phyloP scores from a whole-genome alignment of 1,284 basidiomycete genomes.

The Trametes sp. region DNA sequence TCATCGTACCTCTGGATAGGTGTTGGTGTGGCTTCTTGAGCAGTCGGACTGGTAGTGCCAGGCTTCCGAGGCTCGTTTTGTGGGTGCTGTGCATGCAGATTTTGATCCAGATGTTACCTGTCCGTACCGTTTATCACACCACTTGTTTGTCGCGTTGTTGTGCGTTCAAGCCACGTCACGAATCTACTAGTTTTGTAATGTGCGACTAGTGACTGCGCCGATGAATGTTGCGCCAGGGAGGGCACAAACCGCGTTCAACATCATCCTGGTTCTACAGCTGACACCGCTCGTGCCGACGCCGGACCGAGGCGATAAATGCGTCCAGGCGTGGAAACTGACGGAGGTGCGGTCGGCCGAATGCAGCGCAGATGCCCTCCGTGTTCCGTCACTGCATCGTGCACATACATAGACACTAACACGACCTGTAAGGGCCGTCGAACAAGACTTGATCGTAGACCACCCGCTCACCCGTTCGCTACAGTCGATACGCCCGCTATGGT shows the following conservation, averaged over 20 bases:
- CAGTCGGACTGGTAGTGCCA: constrained; percentile 24
- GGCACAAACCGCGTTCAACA: neutral
- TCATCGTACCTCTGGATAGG: constrained; percentile 40
- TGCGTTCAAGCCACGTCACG: constrained; percentile 12
- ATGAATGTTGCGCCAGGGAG: too few species aligned
- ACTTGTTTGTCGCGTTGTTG: constrained; percentile 24
- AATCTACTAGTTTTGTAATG: constrained; percentile 7
- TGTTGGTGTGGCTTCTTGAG: constrained; percentile 30
- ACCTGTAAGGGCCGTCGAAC: neutral
- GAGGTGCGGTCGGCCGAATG: constrained; percentile 16
- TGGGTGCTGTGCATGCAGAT: constrained; percentile 35
- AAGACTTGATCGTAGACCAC: constrained; percentile 2
- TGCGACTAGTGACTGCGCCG: too few species aligned
- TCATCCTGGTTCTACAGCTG: neutral
- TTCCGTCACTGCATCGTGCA: constrained; percentile 10
- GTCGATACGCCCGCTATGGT: constrained; percentile 27
- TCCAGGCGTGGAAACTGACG: constrained; percentile 1
- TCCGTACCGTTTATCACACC: constrained; percentile 18
- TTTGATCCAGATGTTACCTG: constrained; percentile 9
- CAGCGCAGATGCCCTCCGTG: neutral
- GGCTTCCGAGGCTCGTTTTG: constrained; percentile 25
- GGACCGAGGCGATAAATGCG: constrained; percentile 1
- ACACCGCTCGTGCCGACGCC: neutral
- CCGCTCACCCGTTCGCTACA: too few species aligned
- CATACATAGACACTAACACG: constrained; percentile 6